Evolutionary conservation across 352 stramenopile species (phyloP).

Genomic region (Achlya hypogyna): DNA sequence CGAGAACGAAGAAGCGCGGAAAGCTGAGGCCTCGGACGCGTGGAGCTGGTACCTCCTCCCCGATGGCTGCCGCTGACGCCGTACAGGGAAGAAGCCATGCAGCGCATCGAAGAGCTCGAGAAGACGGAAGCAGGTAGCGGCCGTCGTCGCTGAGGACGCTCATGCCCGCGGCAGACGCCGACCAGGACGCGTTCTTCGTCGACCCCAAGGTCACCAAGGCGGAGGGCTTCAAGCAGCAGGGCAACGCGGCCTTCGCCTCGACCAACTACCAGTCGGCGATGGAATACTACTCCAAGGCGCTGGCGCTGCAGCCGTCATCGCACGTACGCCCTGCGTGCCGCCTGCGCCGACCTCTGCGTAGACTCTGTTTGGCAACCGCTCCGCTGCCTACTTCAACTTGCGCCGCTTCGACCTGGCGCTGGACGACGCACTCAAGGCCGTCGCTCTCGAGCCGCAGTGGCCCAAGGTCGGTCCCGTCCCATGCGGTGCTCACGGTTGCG

Average conservation of each 20-base stretch:
- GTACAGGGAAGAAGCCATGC: slow-evolving; percentile 63
- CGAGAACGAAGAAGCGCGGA: slow-evolving; percentile 62
- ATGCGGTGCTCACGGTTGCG: neutral
- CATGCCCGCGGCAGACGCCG: neutral
- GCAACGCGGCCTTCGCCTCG: slow-evolving; percentile 67
- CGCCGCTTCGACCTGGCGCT: slow-evolving; percentile 46
- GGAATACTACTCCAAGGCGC: slow-evolving; percentile 83
- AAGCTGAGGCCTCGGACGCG: slow-evolving; percentile 38
- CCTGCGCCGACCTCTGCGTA: slow-evolving; percentile 21
- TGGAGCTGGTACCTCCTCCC: slow-evolving; percentile 47
- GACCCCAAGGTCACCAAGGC: neutral
- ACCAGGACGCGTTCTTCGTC: neutral
- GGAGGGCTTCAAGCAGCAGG: slow-evolving; percentile 47
- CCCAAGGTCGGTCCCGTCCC: neutral
- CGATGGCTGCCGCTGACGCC: neutral
- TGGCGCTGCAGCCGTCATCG: slow-evolving; percentile 54
- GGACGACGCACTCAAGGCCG: slow-evolving; percentile 48
- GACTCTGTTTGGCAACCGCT: slow-evolving; percentile 79
- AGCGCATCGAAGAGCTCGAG: slow-evolving; percentile 76
- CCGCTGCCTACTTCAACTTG: slow-evolving; percentile 58
- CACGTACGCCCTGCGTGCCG: slow-evolving; percentile 38
- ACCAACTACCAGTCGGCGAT: slow-evolving; percentile 69
- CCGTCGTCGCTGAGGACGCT: neutral
- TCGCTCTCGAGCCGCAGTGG: slow-evolving; percentile 32
- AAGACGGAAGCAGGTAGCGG: slow-evolving; percentile 40